phyloP scores from a whole-genome alignment of 306 rosid genomes.

The Begonia masoniana region DNA sequence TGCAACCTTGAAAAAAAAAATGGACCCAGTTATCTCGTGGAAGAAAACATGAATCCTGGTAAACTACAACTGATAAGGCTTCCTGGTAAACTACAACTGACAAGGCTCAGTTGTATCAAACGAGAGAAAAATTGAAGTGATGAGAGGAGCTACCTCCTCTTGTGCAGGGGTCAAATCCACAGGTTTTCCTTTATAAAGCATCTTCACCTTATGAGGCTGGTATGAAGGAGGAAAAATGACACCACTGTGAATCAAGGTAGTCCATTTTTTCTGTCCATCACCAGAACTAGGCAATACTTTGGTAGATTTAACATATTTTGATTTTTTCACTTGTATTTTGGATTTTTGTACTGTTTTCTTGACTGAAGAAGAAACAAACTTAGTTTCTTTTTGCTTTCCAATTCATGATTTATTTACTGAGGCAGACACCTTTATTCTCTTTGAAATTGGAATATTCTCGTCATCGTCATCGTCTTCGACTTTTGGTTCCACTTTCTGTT shows the following conservation, averaged over 20 bases:
- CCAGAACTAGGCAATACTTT: constrained; percentile 72
- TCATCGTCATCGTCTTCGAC: constrained; percentile 27
- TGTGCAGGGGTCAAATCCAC: constrained; percentile 72
- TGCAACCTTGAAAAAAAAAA: constrained; percentile 53
- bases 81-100: too few species aligned
- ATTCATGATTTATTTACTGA: constrained; percentile 14
- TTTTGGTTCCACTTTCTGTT: constrained; percentile 18
- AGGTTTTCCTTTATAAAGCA: constrained; percentile 64
- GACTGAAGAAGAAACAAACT: constrained; percentile 20
- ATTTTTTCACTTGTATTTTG: constrained; percentile 19
- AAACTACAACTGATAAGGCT: too few species aligned
- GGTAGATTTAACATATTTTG: constrained; percentile 69
- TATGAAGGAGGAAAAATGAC: constrained; percentile 93
- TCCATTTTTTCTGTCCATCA: constrained; percentile 97
- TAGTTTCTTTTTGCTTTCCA: constrained; percentile 14
- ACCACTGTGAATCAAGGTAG: constrained; percentile 82
- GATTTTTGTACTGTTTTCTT: constrained; percentile 20
- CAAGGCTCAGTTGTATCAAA: not conserved
- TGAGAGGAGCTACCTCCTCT: constrained; percentile 59
- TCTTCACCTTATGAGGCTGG: constrained; percentile 61
- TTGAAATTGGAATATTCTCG: constrained; percentile 32
- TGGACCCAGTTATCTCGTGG: too few species aligned
- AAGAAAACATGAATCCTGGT: too few species aligned
- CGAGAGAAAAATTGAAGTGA: not conserved
- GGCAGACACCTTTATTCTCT: constrained; percentile 23